phyloP scores from a whole-genome alignment of 345 rosid genomes.

The Euphorbia tirucalli region DNA sequence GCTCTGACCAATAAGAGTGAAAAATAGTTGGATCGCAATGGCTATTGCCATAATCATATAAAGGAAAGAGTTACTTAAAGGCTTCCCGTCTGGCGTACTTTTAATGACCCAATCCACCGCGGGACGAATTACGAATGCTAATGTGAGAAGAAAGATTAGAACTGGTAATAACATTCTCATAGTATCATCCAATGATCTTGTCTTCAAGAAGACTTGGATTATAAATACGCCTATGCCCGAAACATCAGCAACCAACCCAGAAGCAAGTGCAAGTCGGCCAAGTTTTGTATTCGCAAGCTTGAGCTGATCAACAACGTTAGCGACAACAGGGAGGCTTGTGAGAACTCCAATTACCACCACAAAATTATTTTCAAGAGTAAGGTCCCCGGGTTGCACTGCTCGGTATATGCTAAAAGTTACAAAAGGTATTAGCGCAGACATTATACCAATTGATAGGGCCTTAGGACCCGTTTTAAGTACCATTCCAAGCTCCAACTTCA shows the following conservation, averaged over 20 bases:
- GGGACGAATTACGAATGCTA: constrained; percentile 23
- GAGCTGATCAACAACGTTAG: background rate
- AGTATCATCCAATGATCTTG: background rate
- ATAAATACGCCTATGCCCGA: background rate
- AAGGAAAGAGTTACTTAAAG: constrained; percentile 17
- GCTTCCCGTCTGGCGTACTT: constrained; percentile 30
- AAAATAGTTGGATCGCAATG: constrained; percentile 1
- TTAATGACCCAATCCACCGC: constrained; percentile 30
- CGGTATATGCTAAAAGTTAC: background rate
- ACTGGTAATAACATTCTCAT: background rate
- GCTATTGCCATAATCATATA: constrained; percentile 18
- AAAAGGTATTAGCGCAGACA: background rate
- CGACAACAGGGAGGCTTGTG: background rate
- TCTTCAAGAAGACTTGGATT: background rate
- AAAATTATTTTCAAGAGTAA: background rate
- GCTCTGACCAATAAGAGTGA: background rate
- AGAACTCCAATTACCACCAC: background rate
- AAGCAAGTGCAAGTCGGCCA: background rate
- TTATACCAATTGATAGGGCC: background rate
- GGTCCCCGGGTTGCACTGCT: background rate
- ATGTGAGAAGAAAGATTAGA: background rate
- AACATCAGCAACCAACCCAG: background rate
- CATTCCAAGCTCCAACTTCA: background rate
- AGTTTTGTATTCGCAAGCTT: background rate
- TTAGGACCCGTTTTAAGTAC: background rate